A percentile compares a stretch with the other conserved stretches of the same genome.
Conservation (phyloP, 495 filamentous ascomycete species). For the Podospora tetraspora region DNA sequence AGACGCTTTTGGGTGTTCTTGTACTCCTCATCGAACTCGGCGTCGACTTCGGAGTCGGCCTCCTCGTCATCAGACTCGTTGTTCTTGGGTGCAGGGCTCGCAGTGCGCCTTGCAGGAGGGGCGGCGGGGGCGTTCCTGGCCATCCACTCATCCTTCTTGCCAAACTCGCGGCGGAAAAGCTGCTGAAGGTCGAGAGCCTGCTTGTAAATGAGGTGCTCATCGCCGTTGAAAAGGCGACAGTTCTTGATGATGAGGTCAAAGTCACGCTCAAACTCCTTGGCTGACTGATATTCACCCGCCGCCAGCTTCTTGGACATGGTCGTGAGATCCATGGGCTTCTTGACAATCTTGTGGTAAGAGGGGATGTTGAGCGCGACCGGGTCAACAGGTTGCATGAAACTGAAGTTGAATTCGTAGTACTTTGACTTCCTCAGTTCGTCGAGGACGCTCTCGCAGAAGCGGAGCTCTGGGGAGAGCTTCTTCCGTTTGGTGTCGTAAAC, state of each 20-base stretch:
- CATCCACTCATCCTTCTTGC: slow-evolving; percentile 69
- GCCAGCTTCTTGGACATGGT: slow-evolving; percentile 73
- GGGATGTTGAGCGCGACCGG: slow-evolving; percentile 93
- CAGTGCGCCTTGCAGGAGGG: slow-evolving; percentile 31
- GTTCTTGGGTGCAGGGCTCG: slow-evolving; percentile 42
- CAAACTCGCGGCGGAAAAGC: slow-evolving; percentile 68
- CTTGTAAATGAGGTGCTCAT: slow-evolving; percentile 63
- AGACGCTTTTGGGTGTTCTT: slow-evolving; percentile 17
- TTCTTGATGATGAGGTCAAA: slow-evolving; percentile 80
- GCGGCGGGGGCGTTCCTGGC: slow-evolving; percentile 61
- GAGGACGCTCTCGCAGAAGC: slow-evolving; percentile 79
- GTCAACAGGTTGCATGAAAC: slow-evolving; percentile 81
- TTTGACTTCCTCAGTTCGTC: slow-evolving; percentile 73
- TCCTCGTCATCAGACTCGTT: slow-evolving; percentile 54
- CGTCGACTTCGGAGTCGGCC: slow-evolving; percentile 35
- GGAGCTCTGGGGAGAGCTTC: slow-evolving; percentile 82
- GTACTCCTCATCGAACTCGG: slow-evolving; percentile 25
- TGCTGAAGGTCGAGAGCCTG: slow-evolving; percentile 66
- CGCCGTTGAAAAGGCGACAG: slow-evolving; percentile 86
- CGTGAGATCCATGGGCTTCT: slow-evolving; percentile 89
- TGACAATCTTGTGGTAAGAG: slow-evolving; percentile 85
- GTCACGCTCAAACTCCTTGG: slow-evolving; percentile 81
- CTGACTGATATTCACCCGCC: slow-evolving; percentile 72
- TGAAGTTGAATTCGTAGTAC: slow-evolving; percentile 55
- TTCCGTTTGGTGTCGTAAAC: slow-evolving; percentile 81